Evolutionary conservation across 1,284 basidiomycete genomes (phyloP), one percentile per base, ranked within the genome.

Genomic region (Pseudozyma hubeiensis): DNA sequence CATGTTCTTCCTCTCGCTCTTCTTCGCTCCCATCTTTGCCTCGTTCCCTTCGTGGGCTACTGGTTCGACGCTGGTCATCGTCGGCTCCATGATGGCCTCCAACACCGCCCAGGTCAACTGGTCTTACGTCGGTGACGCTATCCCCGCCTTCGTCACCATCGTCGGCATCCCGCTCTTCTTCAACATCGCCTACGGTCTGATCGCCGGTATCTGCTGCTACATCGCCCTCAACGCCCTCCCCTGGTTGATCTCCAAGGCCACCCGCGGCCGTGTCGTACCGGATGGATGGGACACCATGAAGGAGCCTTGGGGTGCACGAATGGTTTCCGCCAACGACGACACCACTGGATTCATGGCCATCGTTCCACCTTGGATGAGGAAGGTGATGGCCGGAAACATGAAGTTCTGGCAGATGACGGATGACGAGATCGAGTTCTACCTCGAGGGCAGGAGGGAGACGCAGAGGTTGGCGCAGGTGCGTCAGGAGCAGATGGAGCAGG

Each of bases 11-110:
- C 85, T 94, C 62, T 91, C 89, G 5, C 87, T 94, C 64, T 95
- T 95, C 88, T 95, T 95, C 80, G 90, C 93, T 11, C 93, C 93
- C 4, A 91, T 95, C 80, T 94, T 95, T 75, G 91, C 92, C 16
- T 92, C 90, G 17, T 92, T 95, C 69, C 93, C 93, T 0, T 80
- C 90, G 0, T 95, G 93, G 92, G 93, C 93, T 1, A 95, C 93
- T 0, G 93, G 93, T 7, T 91, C 92, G 63, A 92, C 93, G 5
- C 87, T 95, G 49, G 89, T 93, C 65, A 91, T 95, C 65, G 93
- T 94, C 40, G 93, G 93, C 29, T 91, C 91, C 30, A 87, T 94
- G 82, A 95, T 95, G 93, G 92, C 93, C 81, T 88, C 90, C 80
- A 94, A 93, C 81, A 91, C 92, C 13, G 88, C 90, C 41, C 90